These are phyloP conservation scores for Scheffersomyces stipitis DNA, from an alignment of 805 yeast genomes.

Conservation along the genomic window DNA sequence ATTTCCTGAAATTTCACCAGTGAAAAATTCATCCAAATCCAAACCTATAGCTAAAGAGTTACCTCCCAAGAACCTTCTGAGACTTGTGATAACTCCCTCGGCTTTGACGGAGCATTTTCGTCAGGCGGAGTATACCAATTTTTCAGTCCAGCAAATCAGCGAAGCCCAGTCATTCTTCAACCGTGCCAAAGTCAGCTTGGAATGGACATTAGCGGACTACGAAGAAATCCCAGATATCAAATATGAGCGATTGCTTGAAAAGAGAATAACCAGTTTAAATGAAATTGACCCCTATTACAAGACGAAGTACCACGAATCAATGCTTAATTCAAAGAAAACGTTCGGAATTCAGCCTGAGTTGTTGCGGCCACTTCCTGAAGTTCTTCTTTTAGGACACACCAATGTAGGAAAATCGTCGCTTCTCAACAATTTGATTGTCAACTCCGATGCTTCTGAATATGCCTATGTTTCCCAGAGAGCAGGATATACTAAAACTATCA, in stretches of 20 bases:
- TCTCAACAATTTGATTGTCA: constrained; percentile 58
- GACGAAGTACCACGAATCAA: constrained; percentile 18
- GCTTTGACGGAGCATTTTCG: constrained; percentile 21
- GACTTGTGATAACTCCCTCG: constrained; percentile 21
- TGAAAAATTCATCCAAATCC: background rate
- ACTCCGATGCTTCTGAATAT: constrained; percentile 29
- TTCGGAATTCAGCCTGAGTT: constrained; percentile 35
- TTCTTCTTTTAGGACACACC: constrained; percentile 74
- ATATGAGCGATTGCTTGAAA: constrained; percentile 20
- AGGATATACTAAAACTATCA: constrained; percentile 63
- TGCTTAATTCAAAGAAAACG: constrained; percentile 18
- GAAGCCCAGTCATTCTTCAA: constrained; percentile 41
- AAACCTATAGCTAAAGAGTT: background rate
- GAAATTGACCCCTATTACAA: constrained; percentile 25
- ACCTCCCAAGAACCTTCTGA: constrained; percentile 5
- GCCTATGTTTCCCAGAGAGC: constrained; percentile 59
- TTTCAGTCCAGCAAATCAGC: constrained; percentile 13
- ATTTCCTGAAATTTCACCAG: background rate
- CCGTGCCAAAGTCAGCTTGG: constrained; percentile 45
- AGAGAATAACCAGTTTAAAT: constrained; percentile 15
- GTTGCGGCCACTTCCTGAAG: constrained; percentile 58
- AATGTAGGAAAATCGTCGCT: constrained; percentile 86
- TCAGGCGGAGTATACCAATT: constrained; percentile 10
- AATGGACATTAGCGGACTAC: constrained; percentile 60
- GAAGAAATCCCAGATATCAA: constrained; percentile 59